Evolutionary conservation across 176 grass and related monocot species (phyloP), one percentile per base, ranked within the genome.

Genomic region (Calamus simplicifolius): DNA sequence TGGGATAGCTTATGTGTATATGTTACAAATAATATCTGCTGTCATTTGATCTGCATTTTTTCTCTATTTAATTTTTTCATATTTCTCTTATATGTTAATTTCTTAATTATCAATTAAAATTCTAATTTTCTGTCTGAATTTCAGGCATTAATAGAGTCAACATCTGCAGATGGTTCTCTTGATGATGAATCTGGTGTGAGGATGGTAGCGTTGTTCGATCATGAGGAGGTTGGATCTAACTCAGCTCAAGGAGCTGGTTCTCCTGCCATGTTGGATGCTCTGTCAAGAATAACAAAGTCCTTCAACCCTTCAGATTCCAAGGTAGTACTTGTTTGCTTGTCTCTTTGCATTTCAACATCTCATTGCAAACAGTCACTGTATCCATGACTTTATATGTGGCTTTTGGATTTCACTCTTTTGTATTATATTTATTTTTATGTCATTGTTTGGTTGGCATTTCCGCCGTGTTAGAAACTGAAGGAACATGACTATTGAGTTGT

Each of bases 241-340:
- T 97, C 93, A 21, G 93, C 93, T 57, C 93, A 97, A 67, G 93
- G 93, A 51, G 93, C 93, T 69, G 93, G 93, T 74, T 97, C 93
- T 48, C 87, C 93, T 75, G 87, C 58, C 48, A 80, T 97, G 87
- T 65, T 97, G 27, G 93, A 97, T 85, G 80, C 93, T 88, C 80
- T 97, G 28, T 85, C 87, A 73, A 97, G 93, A 66, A 88, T 97
- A 48, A 91, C 93, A 61, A 70, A 80, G 38, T 88, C 68, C 57
- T 91, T 91, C 59, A 85, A 80, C 73, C 30, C 76, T 73, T 85
- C 81, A 67, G 75, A 77, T 71, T 73, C 78, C 18, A 77, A 82
- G 80, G 92, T 91, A 74, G 10, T 43, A 43, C 12, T 43, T 43
- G 8, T 43, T 43, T 43, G 1, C 35, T 12, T 43, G 35, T 43